A percentile compares a stretch with the other conserved stretches of the same genome.
Conservation (phyloP, 2,329 filamentous ascomycete species). For the Lasiodiplodia sp. region DNA sequence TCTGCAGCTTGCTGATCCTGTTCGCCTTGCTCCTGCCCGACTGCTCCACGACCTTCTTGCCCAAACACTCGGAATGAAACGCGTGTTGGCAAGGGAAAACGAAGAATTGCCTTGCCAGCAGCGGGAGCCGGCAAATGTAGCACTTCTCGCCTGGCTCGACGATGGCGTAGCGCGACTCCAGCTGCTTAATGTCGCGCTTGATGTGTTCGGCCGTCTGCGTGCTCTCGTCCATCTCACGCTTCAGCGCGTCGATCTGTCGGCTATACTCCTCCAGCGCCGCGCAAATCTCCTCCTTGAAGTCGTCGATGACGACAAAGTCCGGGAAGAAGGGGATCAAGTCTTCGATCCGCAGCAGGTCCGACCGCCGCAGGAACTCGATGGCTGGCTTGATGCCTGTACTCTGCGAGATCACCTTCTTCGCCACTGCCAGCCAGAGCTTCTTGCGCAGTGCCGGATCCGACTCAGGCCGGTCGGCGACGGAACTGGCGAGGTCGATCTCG, state of each 20-base stretch:
- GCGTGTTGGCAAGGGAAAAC: conserved; percentile 98
- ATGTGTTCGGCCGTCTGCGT: conserved; percentile 90
- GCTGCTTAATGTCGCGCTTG: conserved; percentile 82
- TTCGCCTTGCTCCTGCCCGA: conserved; percentile 77
- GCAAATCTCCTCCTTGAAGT: conserved; percentile 99
- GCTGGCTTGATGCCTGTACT: conserved; percentile 83
- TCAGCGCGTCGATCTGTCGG: conserved; percentile 85
- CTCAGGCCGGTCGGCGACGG: conserved; percentile 69
- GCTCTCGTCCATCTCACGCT: conserved; percentile 95
- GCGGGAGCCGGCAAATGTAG: conserved; percentile 83
- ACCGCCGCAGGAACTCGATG: conserved; percentile 91
- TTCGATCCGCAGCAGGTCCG: conserved; percentile 91
- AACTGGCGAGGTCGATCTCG: conserved; percentile 86
- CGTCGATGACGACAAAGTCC: conserved; percentile 97
- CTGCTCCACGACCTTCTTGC: conserved; percentile 82
- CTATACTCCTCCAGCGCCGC: conserved; percentile 91
- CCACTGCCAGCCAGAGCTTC: conserved; percentile 93
- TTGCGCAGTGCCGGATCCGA: conserved; percentile 81
- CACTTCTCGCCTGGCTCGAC: conserved; percentile 96
- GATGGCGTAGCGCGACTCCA: conserved; percentile 91
- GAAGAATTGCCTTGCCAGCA: conserved; percentile 92
- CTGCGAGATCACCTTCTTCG: conserved; percentile 89
- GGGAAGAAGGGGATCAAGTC: conserved; percentile 98
- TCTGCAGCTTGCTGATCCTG: conserved; percentile 84
- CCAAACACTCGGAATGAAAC: conserved; percentile 95